Conservation (phyloP, 2,329 filamentous ascomycete species). For the Sporothrix pseudoabietina region DNA sequence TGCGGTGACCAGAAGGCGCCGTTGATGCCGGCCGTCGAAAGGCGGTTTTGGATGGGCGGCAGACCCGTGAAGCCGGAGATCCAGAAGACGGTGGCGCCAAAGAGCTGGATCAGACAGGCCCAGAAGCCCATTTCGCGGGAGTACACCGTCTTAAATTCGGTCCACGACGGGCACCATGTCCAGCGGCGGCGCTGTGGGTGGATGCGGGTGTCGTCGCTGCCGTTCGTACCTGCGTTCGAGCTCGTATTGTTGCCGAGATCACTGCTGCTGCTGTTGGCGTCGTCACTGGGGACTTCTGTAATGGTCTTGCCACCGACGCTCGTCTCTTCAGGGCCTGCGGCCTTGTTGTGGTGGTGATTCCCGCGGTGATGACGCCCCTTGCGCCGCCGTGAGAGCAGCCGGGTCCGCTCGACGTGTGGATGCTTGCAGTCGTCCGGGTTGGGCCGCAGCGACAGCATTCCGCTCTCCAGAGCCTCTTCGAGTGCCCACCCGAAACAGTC, state of each 20-base stretch:
- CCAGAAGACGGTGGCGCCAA: slow-evolving; percentile 66
- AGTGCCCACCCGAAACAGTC: slow-evolving; percentile 72
- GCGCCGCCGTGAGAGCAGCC: slow-evolving; percentile 17
- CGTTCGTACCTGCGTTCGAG: not conserved
- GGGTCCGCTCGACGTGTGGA: slow-evolving; percentile 24
- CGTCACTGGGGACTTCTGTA: not conserved
- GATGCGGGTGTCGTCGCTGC: not conserved
- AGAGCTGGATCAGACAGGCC: slow-evolving; percentile 58
- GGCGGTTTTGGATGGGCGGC: slow-evolving; percentile 55
- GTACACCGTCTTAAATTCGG: slow-evolving; percentile 62
- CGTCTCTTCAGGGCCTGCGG: not conserved
- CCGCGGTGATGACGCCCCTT: not conserved
- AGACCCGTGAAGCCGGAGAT: slow-evolving; percentile 63
- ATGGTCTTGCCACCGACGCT: slow-evolving; percentile 2
- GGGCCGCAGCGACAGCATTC: slow-evolving; percentile 29
- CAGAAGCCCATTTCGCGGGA: slow-evolving; percentile 64
- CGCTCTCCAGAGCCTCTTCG: slow-evolving; percentile 50
- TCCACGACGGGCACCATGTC: slow-evolving; percentile 61
- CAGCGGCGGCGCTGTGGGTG: slow-evolving; percentile 45
- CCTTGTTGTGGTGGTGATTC: not conserved
- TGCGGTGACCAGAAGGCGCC: slow-evolving; percentile 65
- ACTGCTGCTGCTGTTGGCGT: slow-evolving; percentile 14
- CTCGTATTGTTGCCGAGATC: not conserved
- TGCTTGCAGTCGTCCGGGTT: slow-evolving; percentile 30
- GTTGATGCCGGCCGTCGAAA: slow-evolving; percentile 51